Evolutionary conservation across 495 filamentous ascomycete species (phyloP).

Genomic region (Patellaria atrata): DNA sequence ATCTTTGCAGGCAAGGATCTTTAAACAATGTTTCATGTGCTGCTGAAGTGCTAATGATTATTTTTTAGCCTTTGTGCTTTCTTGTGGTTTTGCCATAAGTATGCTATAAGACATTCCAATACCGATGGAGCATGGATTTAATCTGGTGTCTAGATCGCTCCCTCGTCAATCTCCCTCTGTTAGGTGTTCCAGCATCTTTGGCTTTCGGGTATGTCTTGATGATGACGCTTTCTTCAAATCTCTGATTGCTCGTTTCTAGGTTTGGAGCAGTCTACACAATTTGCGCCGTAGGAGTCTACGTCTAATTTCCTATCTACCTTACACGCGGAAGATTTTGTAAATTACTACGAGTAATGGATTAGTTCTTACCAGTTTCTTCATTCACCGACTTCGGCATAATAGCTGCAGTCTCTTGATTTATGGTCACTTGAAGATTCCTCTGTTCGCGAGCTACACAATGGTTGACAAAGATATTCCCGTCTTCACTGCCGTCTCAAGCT

Average conservation of each 20-base stretch:
- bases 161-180: constrained; percentile 55
- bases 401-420: too few relatives aligned
- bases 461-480: constrained; percentile 33
- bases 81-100: constrained; percentile 72
- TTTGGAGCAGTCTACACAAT: constrained; percentile 97
- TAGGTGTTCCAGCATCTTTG: constrained; percentile 76
- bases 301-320: constrained; percentile 48
- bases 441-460: too few relatives aligned
- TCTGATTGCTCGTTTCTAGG: constrained; percentile 31
- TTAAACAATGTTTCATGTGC: constrained; percentile 1
- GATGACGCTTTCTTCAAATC: constrained; percentile 3
- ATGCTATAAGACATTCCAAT: constrained; percentile 26
- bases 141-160: constrained; percentile 71
- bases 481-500: constrained; percentile 74
- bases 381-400: too few relatives aligned
- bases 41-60: constrained; percentile 16
- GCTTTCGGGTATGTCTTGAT: constrained; percentile 61
- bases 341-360: too few relatives aligned
- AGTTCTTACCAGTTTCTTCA: too few relatives aligned
- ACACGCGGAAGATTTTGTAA: too few relatives aligned
- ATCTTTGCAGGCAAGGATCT: constrained; percentile 53
- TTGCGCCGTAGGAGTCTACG: constrained; percentile 96
- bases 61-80: constrained; percentile 41
- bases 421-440: too few relatives aligned
- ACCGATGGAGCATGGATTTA: constrained; percentile 1